phyloP scores from a whole-genome alignment of 192 early-diverging fungal species.

The Coemansia sp. region DNA sequence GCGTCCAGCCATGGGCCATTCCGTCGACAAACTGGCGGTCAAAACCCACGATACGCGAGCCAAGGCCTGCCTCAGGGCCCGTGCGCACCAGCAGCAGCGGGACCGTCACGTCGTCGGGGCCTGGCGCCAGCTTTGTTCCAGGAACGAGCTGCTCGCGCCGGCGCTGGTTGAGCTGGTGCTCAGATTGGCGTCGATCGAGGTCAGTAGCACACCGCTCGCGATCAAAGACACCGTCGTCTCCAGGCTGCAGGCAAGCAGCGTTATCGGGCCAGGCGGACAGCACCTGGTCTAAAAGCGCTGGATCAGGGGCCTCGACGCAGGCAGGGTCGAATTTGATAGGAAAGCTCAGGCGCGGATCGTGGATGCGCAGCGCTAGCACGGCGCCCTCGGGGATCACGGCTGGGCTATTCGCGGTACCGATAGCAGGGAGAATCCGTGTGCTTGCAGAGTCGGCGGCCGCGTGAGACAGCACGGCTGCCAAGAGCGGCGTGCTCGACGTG shows the following conservation, averaged over 20 bases:
- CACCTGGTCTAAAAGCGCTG: conserved; percentile 37
- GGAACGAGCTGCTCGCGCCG: conserved; percentile 63
- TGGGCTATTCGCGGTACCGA: conserved; percentile 55
- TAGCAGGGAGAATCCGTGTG: conserved; percentile 10
- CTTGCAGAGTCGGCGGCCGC: neutral
- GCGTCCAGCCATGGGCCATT: conserved; percentile 70
- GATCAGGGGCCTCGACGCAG: neutral
- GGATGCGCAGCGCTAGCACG: conserved; percentile 72
- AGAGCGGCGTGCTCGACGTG: conserved; percentile 64
- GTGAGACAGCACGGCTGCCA: conserved; percentile 62
- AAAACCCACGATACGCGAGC: conserved; percentile 28
- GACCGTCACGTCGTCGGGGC: conserved; percentile 59
- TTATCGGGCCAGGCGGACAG: conserved; percentile 59
- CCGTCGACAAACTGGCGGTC: conserved; percentile 46
- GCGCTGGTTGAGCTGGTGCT: conserved; percentile 58
- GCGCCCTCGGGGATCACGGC: conserved; percentile 75
- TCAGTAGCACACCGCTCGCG: conserved; percentile 40
- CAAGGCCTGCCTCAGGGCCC: conserved; percentile 49
- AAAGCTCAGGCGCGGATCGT: conserved; percentile 79
- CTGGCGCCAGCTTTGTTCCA: conserved; percentile 61
- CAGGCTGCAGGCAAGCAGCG: conserved; percentile 35
- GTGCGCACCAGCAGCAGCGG: conserved; percentile 83
- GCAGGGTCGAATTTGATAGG: conserved; percentile 20
- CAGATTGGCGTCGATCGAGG: conserved; percentile 49
- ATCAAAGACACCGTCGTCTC: conserved; percentile 59